These are phyloP conservation scores for Cytidiella melzeri DNA, from an alignment of 768 basidiomycete species.

Conservation along the genomic window DNA sequence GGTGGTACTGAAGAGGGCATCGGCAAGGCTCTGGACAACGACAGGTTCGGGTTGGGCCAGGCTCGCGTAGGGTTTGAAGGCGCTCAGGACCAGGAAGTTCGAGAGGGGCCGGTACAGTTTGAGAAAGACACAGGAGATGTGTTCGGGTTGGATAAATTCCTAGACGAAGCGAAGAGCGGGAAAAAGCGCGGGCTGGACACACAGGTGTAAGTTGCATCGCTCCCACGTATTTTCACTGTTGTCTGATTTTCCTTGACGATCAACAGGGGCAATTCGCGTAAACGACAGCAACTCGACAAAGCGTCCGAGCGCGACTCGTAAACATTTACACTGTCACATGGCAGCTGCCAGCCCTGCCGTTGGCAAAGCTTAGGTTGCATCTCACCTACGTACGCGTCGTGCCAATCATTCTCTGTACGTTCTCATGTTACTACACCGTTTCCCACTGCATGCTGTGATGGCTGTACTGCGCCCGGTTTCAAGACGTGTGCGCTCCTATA, in stretches of 20 bases:
- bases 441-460: too few relatives aligned
- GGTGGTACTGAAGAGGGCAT: conserved; percentile 97
- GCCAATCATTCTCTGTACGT: conserved; percentile 1
- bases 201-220: conserved; percentile 45
- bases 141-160: conserved; percentile 93
- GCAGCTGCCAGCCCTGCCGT: too few relatives aligned
- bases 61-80: conserved; percentile 88
- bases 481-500: too few relatives aligned
- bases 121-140: conserved; percentile 98
- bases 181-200: conserved; percentile 84
- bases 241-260: conserved; percentile 2
- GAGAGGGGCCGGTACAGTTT: conserved; percentile 95
- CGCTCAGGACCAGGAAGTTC: conserved; percentile 74
- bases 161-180: conserved; percentile 96
- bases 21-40: conserved; percentile 82
- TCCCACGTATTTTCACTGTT: not conserved
- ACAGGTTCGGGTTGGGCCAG: conserved; percentile 87
- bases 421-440: not conserved
- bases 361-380: too few relatives aligned
- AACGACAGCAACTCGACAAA: conserved; percentile 63
- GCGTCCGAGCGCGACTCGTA: conserved; percentile 39
- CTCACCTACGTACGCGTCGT: conserved; percentile 3
- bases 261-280: conserved; percentile 54
- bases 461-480: not conserved
- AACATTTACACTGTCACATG: not conserved